Evolutionary conservation across 192 early-diverging fungal species (phyloP).

Genomic region (Dissophora globulifera): DNA sequence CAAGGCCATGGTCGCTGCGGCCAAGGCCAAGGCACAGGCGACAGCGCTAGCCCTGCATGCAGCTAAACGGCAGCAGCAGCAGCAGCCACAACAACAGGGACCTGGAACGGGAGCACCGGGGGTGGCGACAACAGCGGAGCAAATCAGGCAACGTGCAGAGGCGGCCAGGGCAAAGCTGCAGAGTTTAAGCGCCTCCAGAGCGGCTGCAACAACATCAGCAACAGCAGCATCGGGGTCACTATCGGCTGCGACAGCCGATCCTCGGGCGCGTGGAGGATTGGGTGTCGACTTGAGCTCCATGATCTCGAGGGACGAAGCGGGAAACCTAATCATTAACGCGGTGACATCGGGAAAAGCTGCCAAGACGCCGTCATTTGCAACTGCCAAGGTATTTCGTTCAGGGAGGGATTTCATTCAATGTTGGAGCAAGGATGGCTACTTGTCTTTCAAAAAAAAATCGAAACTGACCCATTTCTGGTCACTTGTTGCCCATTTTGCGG

Average conservation of each 20-base stretch:
- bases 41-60: constrained; percentile 23
- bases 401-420: too few species aligned
- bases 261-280: constrained; percentile 33
- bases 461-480: too few species aligned
- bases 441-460: too few species aligned
- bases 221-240: constrained; percentile 6
- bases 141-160: constrained; percentile 14
- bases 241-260: constrained; percentile 4
- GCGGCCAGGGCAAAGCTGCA: constrained; percentile 11
- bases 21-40: constrained; percentile 36
- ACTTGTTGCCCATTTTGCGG: constrained; percentile 2
- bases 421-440: too few species aligned
- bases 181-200: not conserved
- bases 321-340: constrained; percentile 50
- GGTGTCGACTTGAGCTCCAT: constrained; percentile 30
- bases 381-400: constrained; percentile 53
- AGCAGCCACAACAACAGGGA: not conserved
- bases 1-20: constrained; percentile 58
- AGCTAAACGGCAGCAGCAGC: not conserved
- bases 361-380: constrained; percentile 44
- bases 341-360: constrained; percentile 15
- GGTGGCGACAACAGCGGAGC: constrained; percentile 1
- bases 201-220: not conserved
- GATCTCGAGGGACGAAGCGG: constrained; percentile 40
- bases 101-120: not conserved